Evolutionary conservation across 805 yeast species (phyloP), one percentile per base, ranked within the genome.

Genomic region (Starmera caribaea): DNA sequence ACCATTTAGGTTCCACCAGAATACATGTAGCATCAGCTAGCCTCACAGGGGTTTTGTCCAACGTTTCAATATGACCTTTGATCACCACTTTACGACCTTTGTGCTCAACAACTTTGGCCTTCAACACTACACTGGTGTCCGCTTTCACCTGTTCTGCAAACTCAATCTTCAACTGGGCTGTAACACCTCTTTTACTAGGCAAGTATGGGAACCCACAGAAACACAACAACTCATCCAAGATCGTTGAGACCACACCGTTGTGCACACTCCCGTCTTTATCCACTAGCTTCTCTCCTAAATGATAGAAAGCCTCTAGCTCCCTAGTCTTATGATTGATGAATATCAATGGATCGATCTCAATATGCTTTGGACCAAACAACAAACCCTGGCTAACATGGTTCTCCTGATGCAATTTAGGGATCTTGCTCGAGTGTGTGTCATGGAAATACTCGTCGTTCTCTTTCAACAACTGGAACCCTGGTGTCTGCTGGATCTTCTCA

Each of bases 1-100:
- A 85, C 95, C 96, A 87, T 50, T 68, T 78, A 4, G 96, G 96
- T 53, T 87, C 95, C 2, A 87, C 92, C 44, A 87, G 65, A 2
- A 84, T 62, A 57, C 94, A 83, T 28, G 62, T 63, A 0, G 87
- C 88, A 13, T 66, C 61, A 0, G 90, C 94, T 38, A 78, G 61
- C 9, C 57, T 59, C 12, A 58, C 39, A 9, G 70, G 63, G 6
- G 51, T 45, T 30, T 55, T 44, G 13, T 70, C 71, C 34, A 83
- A 55, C 0, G 84, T 71, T 44, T 71, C 71, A 16, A 83, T 59
- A 29, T 58, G 53, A 2, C 97, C 97, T 29, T 73, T 68, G 35
- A 92, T 86, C 30, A 79, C 70, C 31, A 83, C 90, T 59, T 88
- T 89, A 34, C 97, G 67, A 0, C 96, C 96, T 44, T 79, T 80